Conservation (phyloP, 768 basidiomycete genomes). For the Crepidotus variabilis region DNA sequence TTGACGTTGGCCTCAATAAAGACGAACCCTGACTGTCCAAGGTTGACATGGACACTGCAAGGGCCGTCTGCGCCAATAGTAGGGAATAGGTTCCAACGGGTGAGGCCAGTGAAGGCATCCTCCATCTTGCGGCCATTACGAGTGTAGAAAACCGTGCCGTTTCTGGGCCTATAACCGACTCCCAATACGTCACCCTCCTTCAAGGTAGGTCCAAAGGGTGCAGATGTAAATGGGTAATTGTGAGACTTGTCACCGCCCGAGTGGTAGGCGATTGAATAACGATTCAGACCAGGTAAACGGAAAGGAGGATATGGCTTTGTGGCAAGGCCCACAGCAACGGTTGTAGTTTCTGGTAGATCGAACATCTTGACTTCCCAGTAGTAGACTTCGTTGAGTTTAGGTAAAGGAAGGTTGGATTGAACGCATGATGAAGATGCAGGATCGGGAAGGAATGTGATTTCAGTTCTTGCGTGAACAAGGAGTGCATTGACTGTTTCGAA, state of each 20-base stretch:
- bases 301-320: constrained; percentile 98
- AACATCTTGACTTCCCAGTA: constrained; percentile 99
- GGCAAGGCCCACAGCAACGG: constrained; percentile 88
- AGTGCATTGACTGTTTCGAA: constrained; percentile 92
- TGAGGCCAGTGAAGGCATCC: constrained; percentile 91
- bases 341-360: constrained; percentile 85
- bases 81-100: constrained; percentile 92
- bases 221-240: constrained; percentile 90
- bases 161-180: constrained; percentile 92
- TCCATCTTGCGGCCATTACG: constrained; percentile 96
- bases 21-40: constrained; percentile 97
- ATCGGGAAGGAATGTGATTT: constrained; percentile 97
- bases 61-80: constrained; percentile 96
- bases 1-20: constrained; percentile 99
- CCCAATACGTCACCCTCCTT: constrained; percentile 96
- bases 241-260: constrained; percentile 96
- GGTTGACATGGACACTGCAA: constrained; percentile 94
- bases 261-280: constrained; percentile 91
- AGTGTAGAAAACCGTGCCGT: constrained; percentile 98
- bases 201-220: constrained; percentile 77
- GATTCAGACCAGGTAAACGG: constrained; percentile 82
- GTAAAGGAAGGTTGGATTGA: constrained; percentile 94
- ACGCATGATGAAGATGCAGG: constrained; percentile 93
- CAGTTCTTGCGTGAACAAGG: constrained; percentile 92
- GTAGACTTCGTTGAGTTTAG: constrained; percentile 98